A percentile compares a stretch with the other conserved stretches of the same genome.
Conservation (phyloP, 345 rosid species). For the Microthlaspi erraticum region DNA sequence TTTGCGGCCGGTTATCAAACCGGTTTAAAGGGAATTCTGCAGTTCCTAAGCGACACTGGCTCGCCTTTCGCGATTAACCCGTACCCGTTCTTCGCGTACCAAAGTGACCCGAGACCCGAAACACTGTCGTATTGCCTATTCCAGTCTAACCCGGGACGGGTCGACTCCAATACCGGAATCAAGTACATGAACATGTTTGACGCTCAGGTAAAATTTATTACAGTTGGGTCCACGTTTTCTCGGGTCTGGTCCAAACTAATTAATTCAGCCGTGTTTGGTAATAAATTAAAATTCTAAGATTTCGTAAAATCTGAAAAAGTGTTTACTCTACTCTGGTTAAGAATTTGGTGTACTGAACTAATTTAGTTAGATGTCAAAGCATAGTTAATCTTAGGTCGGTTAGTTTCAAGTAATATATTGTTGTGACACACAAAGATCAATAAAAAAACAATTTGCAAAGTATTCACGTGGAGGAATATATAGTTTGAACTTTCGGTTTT, state of each 20-base stretch:
- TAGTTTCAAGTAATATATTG: slow-evolving; percentile 27
- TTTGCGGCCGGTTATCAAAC: slow-evolving; percentile 60
- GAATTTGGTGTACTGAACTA: slow-evolving; percentile 32
- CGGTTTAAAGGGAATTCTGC: slow-evolving; percentile 64
- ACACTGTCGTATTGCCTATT: slow-evolving; percentile 85
- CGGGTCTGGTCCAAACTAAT: slow-evolving; percentile 18
- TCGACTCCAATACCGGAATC: slow-evolving; percentile 75
- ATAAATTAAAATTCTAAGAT: background rate
- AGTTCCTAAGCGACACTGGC: slow-evolving; percentile 68
- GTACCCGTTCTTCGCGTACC: slow-evolving; percentile 94
- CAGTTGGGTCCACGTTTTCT: slow-evolving; percentile 18
- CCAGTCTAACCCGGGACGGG: slow-evolving; percentile 89
- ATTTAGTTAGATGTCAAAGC: slow-evolving; percentile 21
- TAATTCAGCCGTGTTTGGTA: slow-evolving; percentile 20
- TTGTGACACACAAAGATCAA: slow-evolving; percentile 9
- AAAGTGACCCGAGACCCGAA: slow-evolving; percentile 84
- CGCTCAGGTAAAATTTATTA: slow-evolving; percentile 71
- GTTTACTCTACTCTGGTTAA: slow-evolving; percentile 5
- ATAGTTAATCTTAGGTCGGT: slow-evolving; percentile 15
- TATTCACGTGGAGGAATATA: slow-evolving; percentile 45
- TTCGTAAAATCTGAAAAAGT: background rate
- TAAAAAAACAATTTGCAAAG: background rate
- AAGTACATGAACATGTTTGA: slow-evolving; percentile 97
- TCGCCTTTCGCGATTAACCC: slow-evolving; percentile 87
- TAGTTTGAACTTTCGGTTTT: slow-evolving; percentile 20